Evolutionary conservation across 257 asterid genomes (phyloP), one percentile per base, ranked within the genome.

Genomic region (Petrea volubilis): DNA sequence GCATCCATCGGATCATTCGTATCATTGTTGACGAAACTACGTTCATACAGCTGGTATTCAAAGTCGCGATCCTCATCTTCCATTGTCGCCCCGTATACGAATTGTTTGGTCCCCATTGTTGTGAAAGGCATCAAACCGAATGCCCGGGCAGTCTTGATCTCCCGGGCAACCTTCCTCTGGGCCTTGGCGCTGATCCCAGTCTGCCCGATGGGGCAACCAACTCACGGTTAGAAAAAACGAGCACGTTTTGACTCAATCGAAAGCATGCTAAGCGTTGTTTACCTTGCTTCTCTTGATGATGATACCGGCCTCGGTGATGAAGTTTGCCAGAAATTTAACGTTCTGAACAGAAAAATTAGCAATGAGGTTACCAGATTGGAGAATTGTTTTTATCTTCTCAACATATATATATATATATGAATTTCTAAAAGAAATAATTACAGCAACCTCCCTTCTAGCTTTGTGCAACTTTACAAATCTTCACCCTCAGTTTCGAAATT

Each of bases 51-150:
- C 63, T 75, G 77, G 17, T 21, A 81, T 59, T 75, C 86, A 29
- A 78, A 82, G 64, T 82, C 86, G 4, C 61, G 80, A 15, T 72
- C 86, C 38, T 20, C 71, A 38, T 78, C 70, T 78, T 95, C 95
- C 99, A 95, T 95, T 6, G 99, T 79, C 60, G 8, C 36, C 11
- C 96, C 96, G 50, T 55, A 85, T 6, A 27, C 64, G 46, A 92
- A 92, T 0, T 78, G 86, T 78, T 95, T 95, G 36, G 94, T 88
- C 46, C 99, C 98, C 99, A 95, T 92, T 27, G 96, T 82, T 64
- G 98, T 92, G 87, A 95, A 95, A 2, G 99, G 99, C 94, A 95
- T 79, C 60, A 95, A 86, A 59, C 99, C 97, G 51, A 95, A 95
- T 56, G 96, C 92, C 25, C 99, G 85, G 31, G 98, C 98, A 60